A percentile compares a stretch with the other conserved stretches of the same genome.
phyloP scores from a whole-genome alignment of 345 rosid species.

The Toxicodendron radicans region DNA sequence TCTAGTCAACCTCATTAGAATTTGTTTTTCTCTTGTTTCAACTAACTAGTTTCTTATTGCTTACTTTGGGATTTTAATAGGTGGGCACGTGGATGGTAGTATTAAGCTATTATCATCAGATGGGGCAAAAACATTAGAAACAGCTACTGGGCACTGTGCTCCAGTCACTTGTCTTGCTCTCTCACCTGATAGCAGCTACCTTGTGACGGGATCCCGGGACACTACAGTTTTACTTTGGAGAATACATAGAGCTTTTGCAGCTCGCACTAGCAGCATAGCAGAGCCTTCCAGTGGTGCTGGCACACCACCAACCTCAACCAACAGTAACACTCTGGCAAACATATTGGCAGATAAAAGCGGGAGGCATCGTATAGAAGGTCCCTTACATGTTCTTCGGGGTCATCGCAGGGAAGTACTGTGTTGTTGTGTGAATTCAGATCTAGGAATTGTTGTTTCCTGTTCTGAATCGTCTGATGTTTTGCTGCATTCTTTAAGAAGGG shows the following conservation, averaged over 20 bases:
- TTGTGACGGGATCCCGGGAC: constrained; percentile 90
- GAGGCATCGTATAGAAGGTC: constrained; percentile 78
- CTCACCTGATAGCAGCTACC: constrained; percentile 79
- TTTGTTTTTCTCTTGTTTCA: constrained; percentile 8
- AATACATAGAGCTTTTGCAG: constrained; percentile 60
- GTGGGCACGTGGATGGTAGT: constrained; percentile 95
- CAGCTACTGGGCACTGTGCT: constrained; percentile 89
- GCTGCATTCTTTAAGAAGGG: constrained; percentile 83
- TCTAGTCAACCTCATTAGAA: neutral
- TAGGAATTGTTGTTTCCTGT: constrained; percentile 79
- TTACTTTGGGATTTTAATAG: constrained; percentile 35
- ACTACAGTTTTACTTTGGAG: constrained; percentile 88
- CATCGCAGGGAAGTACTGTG: constrained; percentile 67
- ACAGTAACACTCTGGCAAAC: constrained; percentile 43
- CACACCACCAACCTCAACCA: constrained; percentile 37
- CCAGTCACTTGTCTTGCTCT: constrained; percentile 97
- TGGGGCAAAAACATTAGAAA: constrained; percentile 88
- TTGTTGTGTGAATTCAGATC: constrained; percentile 88
- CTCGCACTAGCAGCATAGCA: constrained; percentile 48
- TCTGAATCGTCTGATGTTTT: constrained; percentile 71
- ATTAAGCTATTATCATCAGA: constrained; percentile 83
- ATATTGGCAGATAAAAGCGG: constrained; percentile 60
- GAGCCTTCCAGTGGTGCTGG: constrained; percentile 53
- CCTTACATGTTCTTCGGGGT: constrained; percentile 89
- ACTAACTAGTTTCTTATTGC: neutral